Base-by-base conservation (phyloP, 768 basidiomycete species). In the Suillus ampliporus region DNA sequence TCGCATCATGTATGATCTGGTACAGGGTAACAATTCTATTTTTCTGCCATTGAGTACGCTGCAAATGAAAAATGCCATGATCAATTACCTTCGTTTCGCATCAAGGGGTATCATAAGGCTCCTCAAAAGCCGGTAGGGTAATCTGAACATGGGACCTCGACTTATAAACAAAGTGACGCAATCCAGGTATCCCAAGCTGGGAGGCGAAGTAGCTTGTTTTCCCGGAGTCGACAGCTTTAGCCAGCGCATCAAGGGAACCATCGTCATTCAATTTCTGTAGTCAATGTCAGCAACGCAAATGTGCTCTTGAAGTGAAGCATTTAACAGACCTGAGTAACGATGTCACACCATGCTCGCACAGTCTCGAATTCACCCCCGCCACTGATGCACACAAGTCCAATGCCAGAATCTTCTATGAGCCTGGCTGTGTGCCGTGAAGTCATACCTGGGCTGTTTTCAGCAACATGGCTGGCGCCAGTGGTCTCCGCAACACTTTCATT, bases 161-260 rank as follows among this genome's bases (percentile, higher is more conserved):
- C 78, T 98, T 98, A 81, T 98, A 99, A 53, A 98, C 78, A 72
- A 98, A 99, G 74, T 99, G 97, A 35, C 93, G 86, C 34, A 99
- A 77, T 2, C 95, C 95, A 4, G 94, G 94, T 65, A 97, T 89
- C n/a, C 87, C 86, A 13, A 98, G 77, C 60, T 91, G 89, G 3
- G 87, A 87, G 60, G 89, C 85, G 8, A 85, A 81, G 68, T 92
- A 93, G 53, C 86, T 82, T 7, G 88, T 89, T 44, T 81, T 71
- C 56, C 84, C 79, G 48, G 82, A 73, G 35, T 73, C 68, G 61
- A 85, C 82, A 9, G 83, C 80, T 35, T 80, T 77, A 19, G 77
- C 70, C 54, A 92, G 80, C 14, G 82, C 79, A 61, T 84, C 78
- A 11, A 83, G 72, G 3, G 83, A 81, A 37, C 89, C 87, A 47